Conservation (phyloP, 768 basidiomycete species). For the Pholiota microspora region DNA sequence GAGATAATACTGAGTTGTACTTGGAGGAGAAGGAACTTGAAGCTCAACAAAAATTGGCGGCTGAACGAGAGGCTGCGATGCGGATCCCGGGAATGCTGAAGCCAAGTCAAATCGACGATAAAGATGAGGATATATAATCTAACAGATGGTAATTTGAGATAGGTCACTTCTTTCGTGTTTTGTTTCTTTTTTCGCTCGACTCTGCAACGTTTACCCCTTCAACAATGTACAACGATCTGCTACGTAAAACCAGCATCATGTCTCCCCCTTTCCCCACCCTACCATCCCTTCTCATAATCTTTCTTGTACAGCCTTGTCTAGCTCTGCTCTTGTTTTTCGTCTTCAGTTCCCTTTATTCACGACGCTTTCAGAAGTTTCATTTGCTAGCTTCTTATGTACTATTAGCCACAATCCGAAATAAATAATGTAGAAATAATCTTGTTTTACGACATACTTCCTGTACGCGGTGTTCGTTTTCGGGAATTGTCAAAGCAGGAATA, state of each 20-base stretch:
- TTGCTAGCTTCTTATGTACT: conserved; percentile 38
- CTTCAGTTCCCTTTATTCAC: conserved; percentile 14
- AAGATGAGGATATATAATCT: conserved; percentile 80
- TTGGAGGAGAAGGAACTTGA: conserved; percentile 95
- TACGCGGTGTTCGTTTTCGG: neutral
- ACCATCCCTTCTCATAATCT: conserved; percentile 27
- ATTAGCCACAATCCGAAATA: conserved; percentile 28
- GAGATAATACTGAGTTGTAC: conserved; percentile 89
- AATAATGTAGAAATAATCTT: conserved; percentile 40
- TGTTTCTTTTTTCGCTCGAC: conserved; percentile 23
- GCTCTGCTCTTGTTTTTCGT: conserved; percentile 25
- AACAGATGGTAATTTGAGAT: conserved; percentile 24
- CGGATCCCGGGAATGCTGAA: conserved; percentile 98
- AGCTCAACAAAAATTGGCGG: conserved; percentile 69
- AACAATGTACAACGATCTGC: conserved; percentile 26
- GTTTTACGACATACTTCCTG: neutral
- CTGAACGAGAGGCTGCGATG: conserved; percentile 86
- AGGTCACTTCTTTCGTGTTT: conserved; percentile 26
- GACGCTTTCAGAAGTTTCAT: conserved; percentile 25
- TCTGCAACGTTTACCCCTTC: conserved; percentile 25
- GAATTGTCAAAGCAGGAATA: conserved; percentile 2
- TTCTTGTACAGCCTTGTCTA: conserved; percentile 26
- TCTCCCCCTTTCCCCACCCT: conserved; percentile 24
- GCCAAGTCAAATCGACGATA: conserved; percentile 91
- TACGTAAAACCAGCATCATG: conserved; percentile 29